phyloP scores from a whole-genome alignment of 306 rosid species.

The Hippophae rhamnoides region DNA sequence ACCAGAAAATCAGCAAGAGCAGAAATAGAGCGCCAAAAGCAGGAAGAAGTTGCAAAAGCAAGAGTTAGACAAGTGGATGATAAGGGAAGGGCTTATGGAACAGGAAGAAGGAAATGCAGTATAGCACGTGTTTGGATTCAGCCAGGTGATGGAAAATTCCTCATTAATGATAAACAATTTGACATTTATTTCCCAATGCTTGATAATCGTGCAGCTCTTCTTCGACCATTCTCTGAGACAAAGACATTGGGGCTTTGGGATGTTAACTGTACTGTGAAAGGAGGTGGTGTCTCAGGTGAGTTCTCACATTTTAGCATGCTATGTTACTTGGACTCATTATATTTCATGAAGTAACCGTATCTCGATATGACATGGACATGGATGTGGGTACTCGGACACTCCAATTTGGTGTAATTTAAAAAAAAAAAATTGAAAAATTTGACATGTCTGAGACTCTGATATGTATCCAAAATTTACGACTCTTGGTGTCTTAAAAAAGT shows the following conservation, averaged over 20 bases:
- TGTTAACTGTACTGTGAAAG: slow-evolving; percentile 72
- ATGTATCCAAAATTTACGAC: no score
- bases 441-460: no score
- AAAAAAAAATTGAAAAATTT: no score
- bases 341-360: background rate
- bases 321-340: background rate
- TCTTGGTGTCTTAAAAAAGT: no score
- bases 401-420: no score
- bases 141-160: slow-evolving; percentile 76
- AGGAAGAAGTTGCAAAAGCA: slow-evolving; percentile 78
- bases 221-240: slow-evolving; percentile 90
- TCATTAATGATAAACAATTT: slow-evolving; percentile 69
- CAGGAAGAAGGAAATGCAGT: slow-evolving; percentile 97
- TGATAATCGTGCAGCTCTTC: slow-evolving; percentile 89
- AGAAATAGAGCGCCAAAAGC: slow-evolving; percentile 87
- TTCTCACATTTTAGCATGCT: slow-evolving; percentile 5
- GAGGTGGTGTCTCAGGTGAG: slow-evolving; percentile 84
- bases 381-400: no score
- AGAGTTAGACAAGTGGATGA: slow-evolving; percentile 85
- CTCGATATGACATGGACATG: background rate
- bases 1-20: slow-evolving; percentile 58
- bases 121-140: slow-evolving; percentile 90
- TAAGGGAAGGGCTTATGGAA: slow-evolving; percentile 87
- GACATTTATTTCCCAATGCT: slow-evolving; percentile 94
- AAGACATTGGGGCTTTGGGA: slow-evolving; percentile 95